Conservation (phyloP, 2,329 filamentous ascomycete genomes). For the Lachnum nothofagi region DNA sequence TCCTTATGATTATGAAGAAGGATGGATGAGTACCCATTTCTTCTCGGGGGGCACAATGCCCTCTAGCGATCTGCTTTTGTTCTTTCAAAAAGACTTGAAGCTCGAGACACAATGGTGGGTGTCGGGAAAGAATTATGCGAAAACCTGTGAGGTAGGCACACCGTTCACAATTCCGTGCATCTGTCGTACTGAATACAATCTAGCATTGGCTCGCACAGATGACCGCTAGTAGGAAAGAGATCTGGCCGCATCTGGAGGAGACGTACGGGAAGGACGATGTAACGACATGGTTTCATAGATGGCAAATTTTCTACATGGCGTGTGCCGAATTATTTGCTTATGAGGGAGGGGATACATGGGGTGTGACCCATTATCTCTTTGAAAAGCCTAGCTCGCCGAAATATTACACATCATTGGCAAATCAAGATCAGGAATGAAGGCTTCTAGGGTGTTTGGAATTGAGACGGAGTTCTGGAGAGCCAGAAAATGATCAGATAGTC, state of each 20-base stretch:
- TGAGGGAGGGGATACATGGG: constrained; percentile 62
- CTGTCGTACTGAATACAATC: constrained; percentile 5
- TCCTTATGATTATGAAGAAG: constrained; percentile 65
- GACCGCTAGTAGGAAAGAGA: constrained; percentile 51
- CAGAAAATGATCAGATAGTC: no score
- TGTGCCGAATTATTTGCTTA: constrained; percentile 66
- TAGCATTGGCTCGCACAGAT: constrained; percentile 60
- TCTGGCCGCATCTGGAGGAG: constrained; percentile 60
- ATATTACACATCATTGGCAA: constrained; percentile 58
- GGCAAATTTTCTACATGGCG: constrained; percentile 69
- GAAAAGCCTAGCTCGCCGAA: constrained; percentile 63
- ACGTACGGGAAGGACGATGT: constrained; percentile 60
- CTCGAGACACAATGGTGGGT: constrained; percentile 66
- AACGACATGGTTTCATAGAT: constrained; percentile 61
- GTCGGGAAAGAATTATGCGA: constrained; percentile 61
- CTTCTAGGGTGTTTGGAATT: no score
- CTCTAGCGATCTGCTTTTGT: constrained; percentile 59
- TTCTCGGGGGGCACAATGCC: constrained; percentile 72
- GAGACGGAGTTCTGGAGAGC: no score
- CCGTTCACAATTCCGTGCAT: neutral
- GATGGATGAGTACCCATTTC: constrained; percentile 71
- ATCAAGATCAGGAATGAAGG: no score
- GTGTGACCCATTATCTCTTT: constrained; percentile 62
- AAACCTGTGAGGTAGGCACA: constrained; percentile 57
- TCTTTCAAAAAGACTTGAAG: constrained; percentile 58